Evolutionary conservation across 306 rosid genomes (phyloP).

Genomic region (Ammopiptanthus mongolicus): DNA sequence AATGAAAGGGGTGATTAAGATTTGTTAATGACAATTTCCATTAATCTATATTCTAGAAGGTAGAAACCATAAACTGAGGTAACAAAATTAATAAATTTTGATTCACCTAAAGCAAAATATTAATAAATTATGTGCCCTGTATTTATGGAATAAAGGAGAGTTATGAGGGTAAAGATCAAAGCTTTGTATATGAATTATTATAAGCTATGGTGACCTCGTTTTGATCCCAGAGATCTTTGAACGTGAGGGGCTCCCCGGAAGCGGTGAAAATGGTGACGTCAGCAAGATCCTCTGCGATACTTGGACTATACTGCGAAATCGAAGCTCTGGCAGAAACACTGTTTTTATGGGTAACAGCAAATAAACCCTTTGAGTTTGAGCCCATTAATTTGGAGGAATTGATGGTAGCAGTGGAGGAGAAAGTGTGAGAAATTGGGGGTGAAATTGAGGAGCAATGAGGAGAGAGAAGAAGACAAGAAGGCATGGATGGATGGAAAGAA

Average conservation of each 20-base stretch:
- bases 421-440: conserved; percentile 2
- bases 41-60: background rate
- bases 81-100: background rate
- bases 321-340: conserved; percentile 38
- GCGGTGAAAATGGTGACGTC: conserved; percentile 57
- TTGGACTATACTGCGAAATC: conserved; percentile 26
- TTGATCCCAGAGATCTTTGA: conserved; percentile 73
- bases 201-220: conserved; percentile 37
- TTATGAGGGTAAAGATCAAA: background rate
- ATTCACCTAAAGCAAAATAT: too few relatives aligned
- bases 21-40: background rate
- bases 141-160: background rate
- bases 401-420: background rate
- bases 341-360: conserved; percentile 1
- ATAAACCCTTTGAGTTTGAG: background rate
- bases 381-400: background rate
- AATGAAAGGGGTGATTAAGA: background rate
- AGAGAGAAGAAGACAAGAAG: background rate
- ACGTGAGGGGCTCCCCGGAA: conserved; percentile 53
- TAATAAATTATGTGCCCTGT: background rate
- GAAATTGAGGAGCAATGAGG: conserved; percentile 23
- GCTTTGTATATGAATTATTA: background rate
- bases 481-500: too few relatives aligned
- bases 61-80: background rate
- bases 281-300: conserved; percentile 38